These are phyloP conservation scores for Colletotrichum sp. DNA, from an alignment of 2,329 filamentous ascomycete genomes.

Conservation along the genomic window DNA sequence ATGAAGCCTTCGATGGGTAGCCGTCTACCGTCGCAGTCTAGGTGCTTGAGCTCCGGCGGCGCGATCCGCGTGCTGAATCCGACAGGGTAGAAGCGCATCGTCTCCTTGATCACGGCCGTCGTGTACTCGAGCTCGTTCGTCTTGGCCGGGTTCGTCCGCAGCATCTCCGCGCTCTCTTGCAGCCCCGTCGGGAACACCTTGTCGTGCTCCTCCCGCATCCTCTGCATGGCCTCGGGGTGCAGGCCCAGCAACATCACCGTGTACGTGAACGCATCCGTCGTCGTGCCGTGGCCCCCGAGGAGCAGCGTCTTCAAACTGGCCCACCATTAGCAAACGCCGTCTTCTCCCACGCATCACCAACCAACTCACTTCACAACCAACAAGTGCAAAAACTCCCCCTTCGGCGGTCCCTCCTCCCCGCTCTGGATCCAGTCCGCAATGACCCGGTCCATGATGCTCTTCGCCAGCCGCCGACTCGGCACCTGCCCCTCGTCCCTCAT, in stretches of 20 bases:
- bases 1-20: slow-evolving; percentile 38
- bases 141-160: slow-evolving; percentile 44
- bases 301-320: slow-evolving; percentile 26
- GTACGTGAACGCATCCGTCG: slow-evolving; percentile 19
- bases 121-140: slow-evolving; percentile 58
- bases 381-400: slow-evolving; percentile 22
- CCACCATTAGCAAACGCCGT: background rate
- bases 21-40: slow-evolving; percentile 38
- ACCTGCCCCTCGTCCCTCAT: slow-evolving; percentile 16
- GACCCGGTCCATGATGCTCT: slow-evolving; percentile 27
- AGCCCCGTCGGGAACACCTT: slow-evolving; percentile 28
- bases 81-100: slow-evolving; percentile 55
- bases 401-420: background rate
- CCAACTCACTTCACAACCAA: background rate
- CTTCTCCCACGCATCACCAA: background rate
- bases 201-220: slow-evolving; percentile 26
- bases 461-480: slow-evolving; percentile 12
- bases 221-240: slow-evolving; percentile 20
- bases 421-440: slow-evolving; percentile 23
- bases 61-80: slow-evolving; percentile 43
- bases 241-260: slow-evolving; percentile 24
- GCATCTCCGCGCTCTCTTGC: slow-evolving; percentile 34
- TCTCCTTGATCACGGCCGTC: slow-evolving; percentile 57
- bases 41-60: slow-evolving; percentile 32
- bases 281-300: slow-evolving; percentile 29